Evolutionary conservation across 2,329 filamentous ascomycete species (phyloP).

Genomic region (Cryphonectria parasitica): DNA sequence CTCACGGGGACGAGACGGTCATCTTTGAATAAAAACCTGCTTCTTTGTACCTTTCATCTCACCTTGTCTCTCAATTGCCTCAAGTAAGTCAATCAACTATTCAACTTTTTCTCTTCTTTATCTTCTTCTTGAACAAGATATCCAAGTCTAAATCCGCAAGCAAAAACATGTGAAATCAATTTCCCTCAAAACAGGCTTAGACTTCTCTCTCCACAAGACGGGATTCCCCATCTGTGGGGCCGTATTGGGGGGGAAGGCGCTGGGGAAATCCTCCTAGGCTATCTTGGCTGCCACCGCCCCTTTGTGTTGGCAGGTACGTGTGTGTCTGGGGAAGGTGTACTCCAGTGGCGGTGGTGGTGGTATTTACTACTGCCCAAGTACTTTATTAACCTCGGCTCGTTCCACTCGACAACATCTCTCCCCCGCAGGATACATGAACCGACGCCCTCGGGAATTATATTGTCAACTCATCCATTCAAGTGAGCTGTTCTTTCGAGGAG

Average conservation of each 20-base stretch:
- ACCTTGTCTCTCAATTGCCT: too few relatives aligned
- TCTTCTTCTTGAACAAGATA: neutral
- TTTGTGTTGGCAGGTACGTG: neutral
- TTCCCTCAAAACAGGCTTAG: neutral
- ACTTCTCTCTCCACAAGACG: neutral
- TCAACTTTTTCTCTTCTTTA: too few relatives aligned
- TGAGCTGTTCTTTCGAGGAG: neutral
- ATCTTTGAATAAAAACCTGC: neutral
- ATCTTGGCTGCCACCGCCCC: neutral
- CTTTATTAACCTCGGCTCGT: slow-evolving; percentile 5
- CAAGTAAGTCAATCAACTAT: neutral
- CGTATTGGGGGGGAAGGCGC: neutral
- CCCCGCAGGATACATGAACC: slow-evolving; percentile 4
- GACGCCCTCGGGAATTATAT: neutral
- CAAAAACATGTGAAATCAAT: neutral
- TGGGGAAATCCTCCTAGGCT: neutral
- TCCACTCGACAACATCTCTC: neutral
- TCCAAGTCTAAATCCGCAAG: neutral
- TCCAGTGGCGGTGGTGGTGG: neutral
- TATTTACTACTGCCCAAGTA: too few relatives aligned
- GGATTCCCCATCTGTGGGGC: slow-evolving; percentile 1
- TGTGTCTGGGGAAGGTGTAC: neutral
- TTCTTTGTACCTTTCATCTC: neutral
- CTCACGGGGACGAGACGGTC: neutral
- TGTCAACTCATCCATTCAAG: neutral